Base-by-base conservation (phyloP, 148 eudicot genomes). In the Chenopodium formosanum region DNA sequence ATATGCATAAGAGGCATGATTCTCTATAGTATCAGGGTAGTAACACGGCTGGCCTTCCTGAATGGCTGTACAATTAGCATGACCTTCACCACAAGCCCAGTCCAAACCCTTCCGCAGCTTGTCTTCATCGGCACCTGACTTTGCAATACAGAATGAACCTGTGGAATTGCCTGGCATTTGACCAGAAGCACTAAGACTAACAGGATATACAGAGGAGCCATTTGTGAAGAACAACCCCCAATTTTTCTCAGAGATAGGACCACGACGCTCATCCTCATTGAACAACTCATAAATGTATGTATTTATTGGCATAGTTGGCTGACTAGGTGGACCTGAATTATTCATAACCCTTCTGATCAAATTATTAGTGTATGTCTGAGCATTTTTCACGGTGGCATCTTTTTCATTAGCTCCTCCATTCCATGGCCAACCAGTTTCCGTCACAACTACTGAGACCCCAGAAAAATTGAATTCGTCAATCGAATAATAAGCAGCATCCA, bases 381-480 rank as follows among this genome's bases (percentile, higher is more conserved):
- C 98, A 78, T 95, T 92, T 79, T 88, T 86, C 40, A 83, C 80
- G 5, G 95, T 91, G 22, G 99, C 98, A 83, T 90, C 92, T 62
- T 91, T 91, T 81, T 95, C 97, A 19, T 85, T 88, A 75, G 88
- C 80, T 62, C 97, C 97, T 48, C 97, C 97, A 11, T 82, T 80
- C 87, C 87, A 94, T 9, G 99, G 98, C 99, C 99, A 95, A 20
- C 99, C 99, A 32, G 98, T 89, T 88, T 95, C 98, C 0, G 98
- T 94, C 67, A 95, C 99, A 32, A 95, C 92, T 14, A 94, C 86
- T 52, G 94, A 93, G 74, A 95, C 90, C 53, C 78, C 87, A 9
- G 98, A 92, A 70, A 91, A 85, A 77, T 91, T 94, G 60, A 83
- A 83, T 34, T 89, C 90, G 25, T 90, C 86, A 23, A 94, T 95